Conservation (phyloP, 306 rosid genomes). For the Arachis stenosperma region DNA sequence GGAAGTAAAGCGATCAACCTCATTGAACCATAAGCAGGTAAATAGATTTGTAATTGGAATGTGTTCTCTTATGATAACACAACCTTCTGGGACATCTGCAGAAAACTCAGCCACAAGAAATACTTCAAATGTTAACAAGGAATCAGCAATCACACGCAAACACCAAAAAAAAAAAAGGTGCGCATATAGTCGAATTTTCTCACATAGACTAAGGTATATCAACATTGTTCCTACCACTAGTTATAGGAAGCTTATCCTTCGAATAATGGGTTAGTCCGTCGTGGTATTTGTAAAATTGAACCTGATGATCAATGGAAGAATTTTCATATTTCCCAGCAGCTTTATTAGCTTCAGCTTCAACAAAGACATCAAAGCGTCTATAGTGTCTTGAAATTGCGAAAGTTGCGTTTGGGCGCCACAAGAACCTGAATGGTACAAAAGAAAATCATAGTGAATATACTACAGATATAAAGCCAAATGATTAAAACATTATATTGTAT, state of each 20-base stretch:
- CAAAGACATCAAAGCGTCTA: constrained; percentile 88
- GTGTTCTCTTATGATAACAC: constrained; percentile 89
- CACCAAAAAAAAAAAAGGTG: background rate
- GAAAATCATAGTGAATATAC: constrained; percentile 22
- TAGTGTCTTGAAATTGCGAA: constrained; percentile 97
- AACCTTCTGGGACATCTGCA: constrained; percentile 99
- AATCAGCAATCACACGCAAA: constrained; percentile 29
- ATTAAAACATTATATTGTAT: constrained; percentile 12
- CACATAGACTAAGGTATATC: constrained; percentile 13
- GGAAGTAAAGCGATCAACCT: constrained; percentile 95
- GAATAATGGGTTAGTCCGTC: constrained; percentile 91
- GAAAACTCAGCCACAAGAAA: constrained; percentile 44
- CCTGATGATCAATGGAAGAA: constrained; percentile 80
- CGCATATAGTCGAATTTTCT: constrained; percentile 37
- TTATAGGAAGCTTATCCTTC: constrained; percentile 81
- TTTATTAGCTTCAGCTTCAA: constrained; percentile 95
- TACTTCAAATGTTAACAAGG: constrained; percentile 15
- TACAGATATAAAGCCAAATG: constrained; percentile 15
- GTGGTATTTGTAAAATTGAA: constrained; percentile 67
- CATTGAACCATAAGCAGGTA: constrained; percentile 98
- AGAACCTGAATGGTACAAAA: constrained; percentile 63
- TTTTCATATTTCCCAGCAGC: constrained; percentile 91
- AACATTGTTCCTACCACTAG: constrained; percentile 72
- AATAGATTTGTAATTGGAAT: constrained; percentile 90
- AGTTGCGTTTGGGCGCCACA: constrained; percentile 92